Evolutionary conservation across 768 basidiomycete genomes (phyloP).

Genomic region (Termitomyces bulborhizus): DNA sequence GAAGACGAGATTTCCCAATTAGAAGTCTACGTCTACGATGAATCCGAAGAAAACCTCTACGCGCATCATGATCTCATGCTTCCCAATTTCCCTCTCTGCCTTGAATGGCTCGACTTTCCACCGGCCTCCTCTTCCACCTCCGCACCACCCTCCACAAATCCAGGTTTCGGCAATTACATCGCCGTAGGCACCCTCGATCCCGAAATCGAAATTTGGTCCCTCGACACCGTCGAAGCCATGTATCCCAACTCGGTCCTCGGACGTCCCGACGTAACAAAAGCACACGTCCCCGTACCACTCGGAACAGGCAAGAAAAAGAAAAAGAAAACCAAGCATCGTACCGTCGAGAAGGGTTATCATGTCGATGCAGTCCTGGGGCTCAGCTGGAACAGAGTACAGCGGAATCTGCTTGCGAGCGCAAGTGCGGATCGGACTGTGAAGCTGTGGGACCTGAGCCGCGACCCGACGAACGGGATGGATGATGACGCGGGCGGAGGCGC

Average conservation of each 20-base stretch:
- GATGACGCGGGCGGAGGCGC: constrained; percentile 53
- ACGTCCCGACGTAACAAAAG: constrained; percentile 76
- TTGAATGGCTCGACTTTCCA: constrained; percentile 98
- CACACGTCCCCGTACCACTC: constrained; percentile 68
- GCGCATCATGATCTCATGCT: constrained; percentile 98
- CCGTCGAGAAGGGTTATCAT: constrained; percentile 62
- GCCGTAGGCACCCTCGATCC: constrained; percentile 97
- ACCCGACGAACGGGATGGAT: constrained; percentile 35
- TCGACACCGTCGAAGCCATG: constrained; percentile 89
- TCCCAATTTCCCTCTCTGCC: constrained; percentile 94
- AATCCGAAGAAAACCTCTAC: constrained; percentile 85
- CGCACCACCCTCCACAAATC: constrained; percentile 23
- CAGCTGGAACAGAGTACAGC: constrained; percentile 86
- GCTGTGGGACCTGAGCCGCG: constrained; percentile 88
- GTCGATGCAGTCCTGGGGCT: constrained; percentile 92
- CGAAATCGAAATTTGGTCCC: constrained; percentile 97
- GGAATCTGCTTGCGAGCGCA: constrained; percentile 88
- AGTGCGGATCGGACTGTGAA: constrained; percentile 96
- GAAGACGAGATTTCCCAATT: constrained; percentile 95
- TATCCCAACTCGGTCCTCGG: constrained; percentile 92
- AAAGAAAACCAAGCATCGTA: constrained; percentile 73
- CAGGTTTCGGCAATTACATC: constrained; percentile 78
- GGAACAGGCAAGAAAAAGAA: constrained; percentile 98
- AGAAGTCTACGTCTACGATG: constrained; percentile 95
- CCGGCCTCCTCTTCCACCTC: constrained; percentile 49